Percentiles rank a stretch among this genome's conserved stretches.
Evolutionary conservation across 345 rosid species (phyloP).

Genomic region (Cochlearia excelsa): DNA sequence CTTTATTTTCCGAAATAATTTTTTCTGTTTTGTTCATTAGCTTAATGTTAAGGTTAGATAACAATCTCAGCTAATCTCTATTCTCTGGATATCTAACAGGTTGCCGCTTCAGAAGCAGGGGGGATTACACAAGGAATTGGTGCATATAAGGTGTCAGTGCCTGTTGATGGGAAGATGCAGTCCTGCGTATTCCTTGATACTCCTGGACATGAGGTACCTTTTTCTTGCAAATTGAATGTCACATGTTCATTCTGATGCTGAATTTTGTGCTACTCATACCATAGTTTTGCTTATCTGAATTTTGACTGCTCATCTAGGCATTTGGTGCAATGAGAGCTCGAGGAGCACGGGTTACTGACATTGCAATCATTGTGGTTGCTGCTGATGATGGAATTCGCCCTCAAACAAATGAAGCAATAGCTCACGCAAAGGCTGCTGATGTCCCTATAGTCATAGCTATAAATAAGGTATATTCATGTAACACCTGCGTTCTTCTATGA

Average conservation of each 20-base stretch:
- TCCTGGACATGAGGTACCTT: conserved; percentile 92
- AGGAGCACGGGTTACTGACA: conserved; percentile 95
- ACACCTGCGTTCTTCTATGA: conserved; percentile 10
- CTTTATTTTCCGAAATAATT: background rate
- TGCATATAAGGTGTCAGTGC: conserved; percentile 78
- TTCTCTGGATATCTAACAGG: conserved; percentile 49
- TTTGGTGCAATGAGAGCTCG: conserved; percentile 99
- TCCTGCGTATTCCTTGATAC: conserved; percentile 96
- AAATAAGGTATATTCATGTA: conserved; percentile 61
- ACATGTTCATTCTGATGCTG: conserved; percentile 10
- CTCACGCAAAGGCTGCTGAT: conserved; percentile 97
- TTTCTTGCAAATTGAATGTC: conserved; percentile 17
- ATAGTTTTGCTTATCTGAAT: conserved; percentile 13
- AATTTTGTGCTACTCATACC: background rate
- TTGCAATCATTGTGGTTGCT: conserved; percentile 92
- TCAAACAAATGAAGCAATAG: conserved; percentile 96
- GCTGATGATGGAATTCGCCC: conserved; percentile 99
- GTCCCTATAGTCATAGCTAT: conserved; percentile 90
- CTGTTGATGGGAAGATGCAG: conserved; percentile 75
- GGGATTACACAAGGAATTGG: conserved; percentile 99
- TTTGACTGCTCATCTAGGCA: conserved; percentile 57
- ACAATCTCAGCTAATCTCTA: conserved; percentile 25
- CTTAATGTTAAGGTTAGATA: too few species aligned
- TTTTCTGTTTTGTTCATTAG: conserved; percentile 4
- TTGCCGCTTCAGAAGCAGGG: conserved; percentile 96